These are phyloP conservation scores for Inonotus hispidus DNA, from an alignment of 1,284 basidiomycete genomes.

Conservation along the genomic window DNA sequence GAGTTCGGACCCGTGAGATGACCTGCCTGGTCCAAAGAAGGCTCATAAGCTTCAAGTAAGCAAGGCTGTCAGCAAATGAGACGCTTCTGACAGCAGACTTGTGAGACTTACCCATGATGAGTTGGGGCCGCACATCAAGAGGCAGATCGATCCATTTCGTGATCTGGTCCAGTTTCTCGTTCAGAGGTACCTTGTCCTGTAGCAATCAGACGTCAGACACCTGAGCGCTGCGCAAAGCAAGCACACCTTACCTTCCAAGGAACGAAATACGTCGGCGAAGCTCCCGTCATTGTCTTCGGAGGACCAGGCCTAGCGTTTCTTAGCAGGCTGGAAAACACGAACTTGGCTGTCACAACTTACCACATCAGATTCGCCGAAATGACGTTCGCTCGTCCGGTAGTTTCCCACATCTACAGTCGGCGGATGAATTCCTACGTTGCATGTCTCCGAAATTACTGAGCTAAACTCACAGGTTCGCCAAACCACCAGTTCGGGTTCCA, in stretches of 20 bases:
- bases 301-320: constrained; percentile 67
- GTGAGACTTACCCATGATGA: constrained; percentile 60
- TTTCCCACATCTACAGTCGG: constrained; percentile 76
- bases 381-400: constrained; percentile 67
- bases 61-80: constrained; percentile 3
- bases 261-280: constrained; percentile 66
- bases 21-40: constrained; percentile 76
- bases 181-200: constrained; percentile 56
- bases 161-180: constrained; percentile 70
- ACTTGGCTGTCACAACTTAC: constrained; percentile 36
- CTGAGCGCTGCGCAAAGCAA: background rate
- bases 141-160: constrained; percentile 74
- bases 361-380: constrained; percentile 87
- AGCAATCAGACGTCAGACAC: background rate
- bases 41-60: constrained; percentile 56
- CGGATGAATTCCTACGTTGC: background rate
- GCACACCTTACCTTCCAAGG: constrained; percentile 57
- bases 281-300: constrained; percentile 58
- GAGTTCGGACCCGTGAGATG: constrained; percentile 76
- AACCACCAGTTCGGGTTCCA: constrained; percentile 79
- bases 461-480: constrained; percentile 72
- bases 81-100: background rate
- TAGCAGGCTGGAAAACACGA: constrained; percentile 2
- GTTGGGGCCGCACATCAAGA: constrained; percentile 62
- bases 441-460: background rate